These are phyloP conservation scores for Gracilaria gracilis DNA, from an alignment of 23 red algal genomes.

Conservation along the genomic window DNA sequence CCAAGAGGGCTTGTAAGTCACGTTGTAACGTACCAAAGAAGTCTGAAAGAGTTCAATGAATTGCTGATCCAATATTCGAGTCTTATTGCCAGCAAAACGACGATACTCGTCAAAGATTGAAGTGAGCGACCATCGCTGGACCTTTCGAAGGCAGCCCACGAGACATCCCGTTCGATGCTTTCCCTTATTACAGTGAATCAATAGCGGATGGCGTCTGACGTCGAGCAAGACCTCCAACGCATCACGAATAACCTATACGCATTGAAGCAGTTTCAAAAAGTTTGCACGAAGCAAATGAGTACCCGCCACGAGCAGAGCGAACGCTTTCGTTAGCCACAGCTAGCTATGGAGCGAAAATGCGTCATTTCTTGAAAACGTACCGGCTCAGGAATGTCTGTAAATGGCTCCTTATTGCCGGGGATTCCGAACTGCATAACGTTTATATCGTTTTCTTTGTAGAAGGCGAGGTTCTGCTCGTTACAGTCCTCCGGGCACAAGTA, in stretches of 20 bases:
- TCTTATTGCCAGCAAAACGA: conserved; percentile 96
- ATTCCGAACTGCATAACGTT: conserved; percentile 87
- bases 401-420: conserved; percentile 98
- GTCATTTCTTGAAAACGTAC: conserved; percentile 48
- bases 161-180: conserved; percentile 97
- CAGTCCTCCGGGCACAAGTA: conserved; percentile 96
- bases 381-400: conserved; percentile 94
- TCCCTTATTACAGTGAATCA: conserved; percentile 99
- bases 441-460: conserved; percentile 76
- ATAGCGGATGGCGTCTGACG: conserved; percentile 83
- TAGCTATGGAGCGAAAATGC: neutral
- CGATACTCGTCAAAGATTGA: conserved; percentile 99
- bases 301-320: no score
- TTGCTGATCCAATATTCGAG: conserved; percentile 95
- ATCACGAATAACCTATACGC: conserved; percentile 77
- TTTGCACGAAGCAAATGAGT: neutral
- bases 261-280: no score
- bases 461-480: conserved; percentile 78
- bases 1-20: conserved; percentile 82
- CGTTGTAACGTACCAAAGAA: conserved; percentile 78
- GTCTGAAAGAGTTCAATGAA: conserved; percentile 99
- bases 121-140: conserved; percentile 96
- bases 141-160: conserved; percentile 92
- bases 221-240: conserved; percentile 94
- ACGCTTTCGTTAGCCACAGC: conserved; percentile 8